Conservation (phyloP, 148 eudicot genomes). For the Salicornia ramosissima region DNA sequence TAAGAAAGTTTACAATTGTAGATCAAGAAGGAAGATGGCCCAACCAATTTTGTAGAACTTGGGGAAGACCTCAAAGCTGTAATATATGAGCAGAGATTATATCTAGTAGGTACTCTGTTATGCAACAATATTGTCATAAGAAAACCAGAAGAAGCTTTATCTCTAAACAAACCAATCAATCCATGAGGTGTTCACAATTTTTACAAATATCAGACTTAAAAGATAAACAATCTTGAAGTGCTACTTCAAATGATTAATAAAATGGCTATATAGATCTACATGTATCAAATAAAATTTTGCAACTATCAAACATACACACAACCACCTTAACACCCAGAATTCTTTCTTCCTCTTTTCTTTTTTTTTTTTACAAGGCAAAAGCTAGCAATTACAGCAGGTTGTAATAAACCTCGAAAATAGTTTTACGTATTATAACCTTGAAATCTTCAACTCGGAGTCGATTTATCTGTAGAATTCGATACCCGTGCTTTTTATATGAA, state of each 20-base stretch:
- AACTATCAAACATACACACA: conserved; percentile 30
- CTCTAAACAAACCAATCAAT: conserved; percentile 9
- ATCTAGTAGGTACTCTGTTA: too few species aligned
- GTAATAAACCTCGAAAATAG: conserved; percentile 11
- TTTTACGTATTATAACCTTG: conserved; percentile 5
- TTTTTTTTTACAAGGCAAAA: conserved; percentile 22
- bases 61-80: too few species aligned
- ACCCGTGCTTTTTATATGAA: conserved; percentile 11
- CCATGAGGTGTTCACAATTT: conserved; percentile 12
- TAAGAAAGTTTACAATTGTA: too few species aligned
- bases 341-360: conserved; percentile 7
- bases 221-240: not conserved
- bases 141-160: too few species aligned
- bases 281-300: conserved; percentile 20
- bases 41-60: too few species aligned
- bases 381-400: conserved; percentile 8
- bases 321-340: conserved; percentile 19
- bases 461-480: conserved; percentile 14
- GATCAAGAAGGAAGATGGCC: too few species aligned
- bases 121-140: too few species aligned
- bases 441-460: conserved; percentile 16
- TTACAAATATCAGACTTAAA: conserved; percentile 18
- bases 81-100: too few species aligned
- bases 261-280: conserved; percentile 34
- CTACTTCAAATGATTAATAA: conserved; percentile 22